Percentiles rank a stretch among this genome's conserved stretches.
These are phyloP conservation scores for Wallacemonas sp. DNA, from an alignment of 208 protist species.

Conservation along the genomic window DNA sequence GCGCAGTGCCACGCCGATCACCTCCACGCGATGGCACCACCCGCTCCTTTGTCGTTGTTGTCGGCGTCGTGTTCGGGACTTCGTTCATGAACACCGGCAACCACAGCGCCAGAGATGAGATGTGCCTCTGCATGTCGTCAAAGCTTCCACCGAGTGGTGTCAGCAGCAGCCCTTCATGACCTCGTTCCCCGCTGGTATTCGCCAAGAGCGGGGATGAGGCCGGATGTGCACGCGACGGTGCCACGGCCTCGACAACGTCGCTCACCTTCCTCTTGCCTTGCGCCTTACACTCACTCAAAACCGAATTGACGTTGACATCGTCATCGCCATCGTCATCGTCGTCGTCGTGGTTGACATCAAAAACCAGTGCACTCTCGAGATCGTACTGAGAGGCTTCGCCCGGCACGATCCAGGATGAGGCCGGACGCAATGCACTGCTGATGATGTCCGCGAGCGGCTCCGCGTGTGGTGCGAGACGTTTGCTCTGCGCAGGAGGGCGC, in stretches of 20 bases:
- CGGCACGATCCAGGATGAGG: background rate
- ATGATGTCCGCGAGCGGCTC: background rate
- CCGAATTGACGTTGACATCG: background rate
- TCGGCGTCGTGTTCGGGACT: background rate
- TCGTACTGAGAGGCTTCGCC: conserved; percentile 4
- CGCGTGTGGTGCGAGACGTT: too few species aligned
- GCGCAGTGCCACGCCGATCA: too few species aligned
- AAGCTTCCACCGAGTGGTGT: too few species aligned
- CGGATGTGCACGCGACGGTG: too few species aligned
- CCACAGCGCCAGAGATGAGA: conserved; percentile 5
- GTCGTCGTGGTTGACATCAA: background rate
- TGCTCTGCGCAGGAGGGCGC: too few species aligned
- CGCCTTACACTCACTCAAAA: background rate
- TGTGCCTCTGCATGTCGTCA: too few species aligned
- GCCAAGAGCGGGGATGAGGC: background rate
- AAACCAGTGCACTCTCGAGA: conserved; percentile 1
- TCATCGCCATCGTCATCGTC: conserved; percentile 3
- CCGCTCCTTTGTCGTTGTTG: background rate
- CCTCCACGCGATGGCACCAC: too few species aligned
- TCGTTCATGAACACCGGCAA: background rate
- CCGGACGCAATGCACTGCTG: background rate
- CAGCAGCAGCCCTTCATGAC: too few species aligned
- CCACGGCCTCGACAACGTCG: too few species aligned
- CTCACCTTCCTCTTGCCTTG: too few species aligned
- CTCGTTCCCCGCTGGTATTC: background rate